These are phyloP conservation scores for Mollisia scopiformis DNA, from an alignment of 2,329 filamentous ascomycete genomes.

Conservation along the genomic window DNA sequence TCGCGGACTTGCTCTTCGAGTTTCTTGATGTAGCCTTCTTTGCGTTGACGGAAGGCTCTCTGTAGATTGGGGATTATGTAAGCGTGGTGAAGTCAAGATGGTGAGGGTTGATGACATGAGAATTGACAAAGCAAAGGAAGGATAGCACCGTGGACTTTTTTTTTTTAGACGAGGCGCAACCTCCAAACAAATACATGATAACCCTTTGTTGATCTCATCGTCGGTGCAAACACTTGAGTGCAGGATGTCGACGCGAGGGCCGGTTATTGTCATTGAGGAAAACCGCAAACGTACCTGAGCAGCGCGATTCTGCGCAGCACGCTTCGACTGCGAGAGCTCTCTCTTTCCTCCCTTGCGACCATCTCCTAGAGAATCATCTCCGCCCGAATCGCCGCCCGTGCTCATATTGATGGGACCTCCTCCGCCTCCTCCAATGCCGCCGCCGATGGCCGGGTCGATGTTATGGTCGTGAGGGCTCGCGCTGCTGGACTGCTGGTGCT, in stretches of 20 bases:
- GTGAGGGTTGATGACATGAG: conserved; percentile 39
- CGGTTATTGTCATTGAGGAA: too few species aligned
- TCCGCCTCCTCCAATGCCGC: conserved; percentile 9
- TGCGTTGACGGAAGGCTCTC: conserved; percentile 96
- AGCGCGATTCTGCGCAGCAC: conserved; percentile 93
- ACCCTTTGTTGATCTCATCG: too few species aligned
- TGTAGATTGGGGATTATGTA: conserved; percentile 47
- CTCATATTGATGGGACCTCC: conserved; percentile 34
- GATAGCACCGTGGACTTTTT: conserved; percentile 28
- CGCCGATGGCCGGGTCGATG: conserved; percentile 40
- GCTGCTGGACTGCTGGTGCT: conserved; percentile 36
- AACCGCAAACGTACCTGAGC: conserved; percentile 83
- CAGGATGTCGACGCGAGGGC: too few species aligned
- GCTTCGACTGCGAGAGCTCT: conserved; percentile 92
- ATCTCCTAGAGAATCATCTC: conserved; percentile 41
- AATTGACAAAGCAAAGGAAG: conserved; percentile 42
- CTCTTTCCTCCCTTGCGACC: conserved; percentile 79
- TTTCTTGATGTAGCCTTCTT: conserved; percentile 98
- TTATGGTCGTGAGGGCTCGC: conserved; percentile 38
- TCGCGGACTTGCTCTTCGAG: conserved; percentile 92
- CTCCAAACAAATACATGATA: conserved; percentile 1
- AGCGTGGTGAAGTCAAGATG: conserved; percentile 25
- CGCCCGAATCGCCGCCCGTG: conserved; percentile 34
- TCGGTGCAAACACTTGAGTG: too few species aligned
- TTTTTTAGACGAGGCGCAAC: conserved; percentile 30